Evolutionary conservation across 768 basidiomycete species (phyloP).

Genomic region (Mycena rosella): DNA sequence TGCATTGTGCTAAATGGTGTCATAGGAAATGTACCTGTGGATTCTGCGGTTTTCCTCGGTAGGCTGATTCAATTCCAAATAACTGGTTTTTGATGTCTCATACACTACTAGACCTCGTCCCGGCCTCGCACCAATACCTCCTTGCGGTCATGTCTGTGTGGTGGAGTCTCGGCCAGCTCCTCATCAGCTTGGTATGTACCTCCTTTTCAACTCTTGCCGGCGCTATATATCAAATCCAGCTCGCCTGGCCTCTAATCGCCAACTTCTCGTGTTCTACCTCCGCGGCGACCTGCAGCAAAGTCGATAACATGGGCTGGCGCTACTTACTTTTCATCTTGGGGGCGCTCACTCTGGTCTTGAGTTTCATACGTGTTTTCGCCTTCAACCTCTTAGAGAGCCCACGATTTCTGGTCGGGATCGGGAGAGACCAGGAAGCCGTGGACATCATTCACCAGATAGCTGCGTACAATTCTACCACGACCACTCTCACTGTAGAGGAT

Average conservation of each 20-base stretch:
- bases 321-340: conserved; percentile 83
- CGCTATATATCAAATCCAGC: conserved; percentile 43
- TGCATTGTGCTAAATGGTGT: conserved; percentile 4
- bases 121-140: conserved; percentile 80
- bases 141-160: conserved; percentile 81
- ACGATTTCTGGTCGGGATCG: conserved; percentile 78
- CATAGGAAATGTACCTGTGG: conserved; percentile 74
- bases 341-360: conserved; percentile 74
- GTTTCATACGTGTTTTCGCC: conserved; percentile 71
- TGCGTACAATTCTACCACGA: conserved; percentile 65
- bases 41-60: conserved; percentile 83
- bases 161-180: conserved; percentile 84
- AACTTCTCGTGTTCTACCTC: conserved; percentile 79
- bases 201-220: background rate
- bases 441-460: conserved; percentile 74
- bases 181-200: conserved; percentile 58
- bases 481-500: conserved; percentile 63
- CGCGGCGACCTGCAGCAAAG: conserved; percentile 54
- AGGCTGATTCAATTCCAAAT: conserved; percentile 32
- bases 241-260: conserved; percentile 82
- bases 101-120: conserved; percentile 70
- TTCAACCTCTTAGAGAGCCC: conserved; percentile 80
- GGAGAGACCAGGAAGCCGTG: conserved; percentile 71
- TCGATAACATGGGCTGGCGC: conserved; percentile 79
- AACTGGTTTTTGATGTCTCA: background rate